Evolutionary conservation across 768 basidiomycete genomes (phyloP), one percentile per base, ranked within the genome.

Genomic region (Suillus tomentosus): DNA sequence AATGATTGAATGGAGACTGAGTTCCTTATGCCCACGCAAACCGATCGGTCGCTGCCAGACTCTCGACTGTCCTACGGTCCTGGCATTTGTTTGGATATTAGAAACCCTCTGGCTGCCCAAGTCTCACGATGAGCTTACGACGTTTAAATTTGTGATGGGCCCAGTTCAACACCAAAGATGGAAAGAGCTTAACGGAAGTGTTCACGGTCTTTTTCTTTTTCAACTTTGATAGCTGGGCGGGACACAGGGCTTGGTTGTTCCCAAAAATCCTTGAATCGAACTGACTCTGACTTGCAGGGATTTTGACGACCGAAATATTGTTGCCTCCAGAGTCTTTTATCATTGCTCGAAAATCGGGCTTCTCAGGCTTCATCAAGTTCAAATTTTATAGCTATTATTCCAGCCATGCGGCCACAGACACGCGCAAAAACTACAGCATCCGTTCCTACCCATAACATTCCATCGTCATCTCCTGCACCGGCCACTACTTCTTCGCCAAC

Each of bases 121-220:
- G 31, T 34, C 31, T 34, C 53, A 54, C 10, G 53, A 54, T 34
- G 31, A 34, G 31, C 31, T 54, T 3, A 54, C 34, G 53, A 54
- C 34, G 34, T 34, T 54, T 34, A 36, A 10, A 36, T 36, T 36
- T 36, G 36, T 36, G 27, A 53, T 5, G 27, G 8, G 50, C 22
- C 22, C 24, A 51, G 22, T 31, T 24, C 27, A 54, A 54, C 31
- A 40, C 56, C 56, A 40, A 57, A 57, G 24, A 57, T 57, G 56
- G 56, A 57, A 57, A 5, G 37, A 40, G 39, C 11, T 54, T 11
- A 34, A 54, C 1, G 19, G 31, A 54, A 34, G 31, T 34, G 53
- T 54, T 54, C 53, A 54, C 53, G 31, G 31, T 54, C 10, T 50
- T 53, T 40, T 57, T 57, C 24, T 27, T 57, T 24, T 40, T 24